Evolutionary conservation across 495 filamentous ascomycete species (phyloP), one percentile per base, ranked within the genome.

Genomic region (Hyaloscypha bicolor): DNA sequence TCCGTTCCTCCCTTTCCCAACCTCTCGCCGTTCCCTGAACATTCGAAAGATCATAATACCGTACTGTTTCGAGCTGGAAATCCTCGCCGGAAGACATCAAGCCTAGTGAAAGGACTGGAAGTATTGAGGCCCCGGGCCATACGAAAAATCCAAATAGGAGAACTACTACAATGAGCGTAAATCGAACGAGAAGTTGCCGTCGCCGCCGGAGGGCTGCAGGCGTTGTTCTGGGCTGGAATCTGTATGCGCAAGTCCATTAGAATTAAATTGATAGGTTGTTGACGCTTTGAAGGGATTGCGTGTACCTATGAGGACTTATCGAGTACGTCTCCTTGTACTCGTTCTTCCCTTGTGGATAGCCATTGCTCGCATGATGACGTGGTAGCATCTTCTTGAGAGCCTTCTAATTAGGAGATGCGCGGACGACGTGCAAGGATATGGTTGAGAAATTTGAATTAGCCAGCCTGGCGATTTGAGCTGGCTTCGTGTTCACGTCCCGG

Each of bases 1-100:
- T 95, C 61, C 96, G 87, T 78, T 99, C 96, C 73, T 93, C 96
- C 37, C 91, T 83, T 75, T 97, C 94, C 95, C 95, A 98, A 12
- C 95, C 95, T 70, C 90, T 88, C 58, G 90, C 90, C 6, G 92
- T 92, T 25, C 95, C 95, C 72, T 96, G 91, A 14, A 94, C 90
- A 74, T 95, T 90, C 58, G 89, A 88, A 55, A 99, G 85, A 77
- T 99, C 96, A 81, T 98, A 98, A 77, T 98, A 97, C 58, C 94
- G 91, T 55, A 98, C 91, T 2, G 96, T 98, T 74, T 97, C 91
- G 61, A 98, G 85, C 63, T 93, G 86, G 65, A 92, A 85, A 70
- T 95, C 90, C 51, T 90, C 88, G 32, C 79, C 77, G 30, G 85
- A 79, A 37, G 88, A 86, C 12, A 96, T 76, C 33, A 95, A 81